Evolutionary conservation across 208 protist species (phyloP).

Genomic region (Tritrichomonas musculus): DNA sequence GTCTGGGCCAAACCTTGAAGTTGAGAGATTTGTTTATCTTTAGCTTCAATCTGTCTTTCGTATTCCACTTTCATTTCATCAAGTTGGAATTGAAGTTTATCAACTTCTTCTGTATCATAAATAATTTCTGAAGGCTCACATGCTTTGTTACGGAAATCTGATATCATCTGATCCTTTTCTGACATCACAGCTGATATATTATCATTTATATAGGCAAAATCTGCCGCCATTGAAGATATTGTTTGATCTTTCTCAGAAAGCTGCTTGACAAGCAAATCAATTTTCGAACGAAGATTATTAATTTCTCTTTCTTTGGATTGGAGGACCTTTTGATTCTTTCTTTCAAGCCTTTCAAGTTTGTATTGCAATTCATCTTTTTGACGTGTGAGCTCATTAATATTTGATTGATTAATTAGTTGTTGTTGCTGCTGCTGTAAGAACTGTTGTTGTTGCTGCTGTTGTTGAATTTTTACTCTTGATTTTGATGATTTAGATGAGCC

Average conservation of each 20-base stretch:
- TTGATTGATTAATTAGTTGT: not conserved
- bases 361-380: not conserved
- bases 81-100: not conserved
- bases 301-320: not conserved
- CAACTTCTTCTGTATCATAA: not conserved
- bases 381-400: not conserved
- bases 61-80: not conserved
- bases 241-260: not conserved
- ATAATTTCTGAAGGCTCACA: not conserved
- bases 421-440: not conserved
- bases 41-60: not conserved
- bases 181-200: not conserved
- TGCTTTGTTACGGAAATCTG: not conserved
- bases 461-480: not conserved
- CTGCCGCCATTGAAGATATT: not conserved
- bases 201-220: not conserved
- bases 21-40: slow-evolving; percentile 19
- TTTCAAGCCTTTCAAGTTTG: not conserved
- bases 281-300: not conserved
- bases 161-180: not conserved
- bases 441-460: not conserved
- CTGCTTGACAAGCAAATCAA: not conserved
- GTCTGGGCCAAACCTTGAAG: not conserved
- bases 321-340: not conserved
- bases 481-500: not conserved